Conservation (phyloP, 1,139 yeast genomes). For the Nakaseomyces bracarensis region DNA sequence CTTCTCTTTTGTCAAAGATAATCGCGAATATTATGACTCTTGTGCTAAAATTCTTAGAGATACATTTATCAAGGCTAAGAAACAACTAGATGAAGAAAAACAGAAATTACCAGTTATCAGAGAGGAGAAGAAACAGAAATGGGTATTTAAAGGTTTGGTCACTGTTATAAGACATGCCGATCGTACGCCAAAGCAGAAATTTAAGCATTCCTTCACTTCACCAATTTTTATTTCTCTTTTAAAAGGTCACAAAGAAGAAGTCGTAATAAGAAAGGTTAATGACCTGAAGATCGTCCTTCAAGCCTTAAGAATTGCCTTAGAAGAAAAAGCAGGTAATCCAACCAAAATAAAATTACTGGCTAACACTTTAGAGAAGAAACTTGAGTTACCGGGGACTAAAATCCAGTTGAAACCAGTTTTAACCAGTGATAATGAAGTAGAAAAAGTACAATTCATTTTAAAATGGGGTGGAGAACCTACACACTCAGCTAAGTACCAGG, state of each 20-base stretch:
- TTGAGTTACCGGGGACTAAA: constrained; percentile 91
- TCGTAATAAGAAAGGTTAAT: constrained; percentile 81
- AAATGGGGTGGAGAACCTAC: constrained; percentile 99
- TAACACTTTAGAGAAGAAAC: constrained; percentile 78
- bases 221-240: constrained; percentile 77
- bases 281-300: constrained; percentile 80
- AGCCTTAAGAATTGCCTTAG: constrained; percentile 76
- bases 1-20: constrained; percentile 94
- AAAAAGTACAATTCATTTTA: constrained; percentile 87
- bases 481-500: constrained; percentile 92
- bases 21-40: constrained; percentile 72
- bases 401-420: constrained; percentile 90
- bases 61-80: constrained; percentile 55
- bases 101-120: constrained; percentile 27
- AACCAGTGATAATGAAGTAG: constrained; percentile 64
- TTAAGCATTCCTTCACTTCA: constrained; percentile 87
- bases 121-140: constrained; percentile 84
- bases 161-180: constrained; percentile 95
- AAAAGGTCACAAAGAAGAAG: constrained; percentile 94
- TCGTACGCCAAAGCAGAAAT: constrained; percentile 97
- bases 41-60: constrained; percentile 73
- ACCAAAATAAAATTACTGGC: constrained; percentile 69
- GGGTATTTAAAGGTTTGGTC: constrained; percentile 94
- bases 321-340: constrained; percentile 68
- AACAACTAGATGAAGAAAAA: constrained; percentile 40